Percentiles rank a stretch among this genome's conserved stretches.
These are phyloP conservation scores for Ceratobasidium sp. DNA, from an alignment of 1,284 basidiomycete species.

Conservation along the genomic window DNA sequence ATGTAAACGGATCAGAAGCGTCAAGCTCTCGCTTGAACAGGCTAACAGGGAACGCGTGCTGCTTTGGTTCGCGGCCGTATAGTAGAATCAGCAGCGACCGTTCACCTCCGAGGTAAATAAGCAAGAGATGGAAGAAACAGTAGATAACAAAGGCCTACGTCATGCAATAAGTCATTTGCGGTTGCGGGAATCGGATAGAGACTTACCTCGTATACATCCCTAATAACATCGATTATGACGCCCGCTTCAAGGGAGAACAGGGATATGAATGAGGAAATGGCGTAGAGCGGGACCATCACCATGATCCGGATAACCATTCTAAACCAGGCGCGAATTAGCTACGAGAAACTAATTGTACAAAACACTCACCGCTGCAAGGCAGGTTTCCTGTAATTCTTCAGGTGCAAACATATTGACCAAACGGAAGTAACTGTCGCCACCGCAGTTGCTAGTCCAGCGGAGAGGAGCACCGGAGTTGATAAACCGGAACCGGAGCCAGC, in stretches of 20 bases:
- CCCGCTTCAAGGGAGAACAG: slow-evolving; percentile 94
- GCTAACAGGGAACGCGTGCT: slow-evolving; percentile 84
- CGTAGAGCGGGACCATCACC: slow-evolving; percentile 96
- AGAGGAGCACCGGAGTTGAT: slow-evolving; percentile 1
- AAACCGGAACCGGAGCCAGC: slow-evolving; percentile 34
- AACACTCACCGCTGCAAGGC: slow-evolving; percentile 71
- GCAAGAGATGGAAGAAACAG: slow-evolving; percentile 83
- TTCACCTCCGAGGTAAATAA: slow-evolving; percentile 91
- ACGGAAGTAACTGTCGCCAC: slow-evolving; percentile 31
- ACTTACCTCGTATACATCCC: slow-evolving; percentile 94
- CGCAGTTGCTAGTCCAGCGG: slow-evolving; percentile 32
- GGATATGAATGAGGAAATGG: slow-evolving; percentile 88
- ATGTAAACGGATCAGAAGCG: slow-evolving; percentile 91
- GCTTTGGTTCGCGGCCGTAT: slow-evolving; percentile 87
- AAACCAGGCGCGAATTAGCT: slow-evolving; percentile 42
- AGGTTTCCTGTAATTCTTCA: slow-evolving; percentile 80
- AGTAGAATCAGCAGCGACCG: slow-evolving; percentile 88
- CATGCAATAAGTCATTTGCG: slow-evolving; percentile 4
- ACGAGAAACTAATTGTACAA: not conserved
- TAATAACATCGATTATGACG: slow-evolving; percentile 93
- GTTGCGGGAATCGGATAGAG: not conserved
- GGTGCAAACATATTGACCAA: slow-evolving; percentile 31
- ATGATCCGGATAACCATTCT: slow-evolving; percentile 96
- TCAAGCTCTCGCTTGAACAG: slow-evolving; percentile 82
- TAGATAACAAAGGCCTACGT: slow-evolving; percentile 94